These are phyloP conservation scores for Neltuma alba DNA, from an alignment of 306 rosid species.

Conservation along the genomic window DNA sequence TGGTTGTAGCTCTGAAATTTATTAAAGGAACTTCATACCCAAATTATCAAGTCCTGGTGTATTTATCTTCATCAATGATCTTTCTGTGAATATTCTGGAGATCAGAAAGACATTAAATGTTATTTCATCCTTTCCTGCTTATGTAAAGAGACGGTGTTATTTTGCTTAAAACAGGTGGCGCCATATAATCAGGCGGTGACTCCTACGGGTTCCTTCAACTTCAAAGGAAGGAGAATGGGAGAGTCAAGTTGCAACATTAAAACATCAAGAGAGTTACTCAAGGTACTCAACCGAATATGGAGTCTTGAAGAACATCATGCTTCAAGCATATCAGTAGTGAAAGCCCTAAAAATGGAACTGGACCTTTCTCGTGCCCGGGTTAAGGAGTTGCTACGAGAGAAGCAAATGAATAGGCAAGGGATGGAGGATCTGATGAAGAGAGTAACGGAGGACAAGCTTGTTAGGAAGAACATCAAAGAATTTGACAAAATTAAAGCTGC, in stretches of 20 bases:
- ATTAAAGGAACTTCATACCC: no score
- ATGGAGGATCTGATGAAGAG: slow-evolving; percentile 52
- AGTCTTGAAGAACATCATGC: slow-evolving; percentile 74
- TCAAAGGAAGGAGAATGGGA: slow-evolving; percentile 43
- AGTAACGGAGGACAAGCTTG: slow-evolving; percentile 41
- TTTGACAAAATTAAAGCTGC: slow-evolving; percentile 46
- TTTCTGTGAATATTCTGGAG: not conserved
- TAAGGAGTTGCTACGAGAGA: slow-evolving; percentile 56
- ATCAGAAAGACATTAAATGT: not conserved
- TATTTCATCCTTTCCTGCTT: slow-evolving; percentile 22
- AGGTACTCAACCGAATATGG: slow-evolving; percentile 67
- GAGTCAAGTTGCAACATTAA: slow-evolving; percentile 43
- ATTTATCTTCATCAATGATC: slow-evolving; percentile 23
- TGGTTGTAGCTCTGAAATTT: not conserved
- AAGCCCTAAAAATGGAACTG: slow-evolving; percentile 61
- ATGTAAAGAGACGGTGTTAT: slow-evolving; percentile 22
- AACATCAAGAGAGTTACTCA: slow-evolving; percentile 63
- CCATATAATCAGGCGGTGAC: slow-evolving; percentile 47
- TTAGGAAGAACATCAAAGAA: slow-evolving; percentile 46
- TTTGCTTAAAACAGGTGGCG: slow-evolving; percentile 49
- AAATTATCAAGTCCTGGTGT: no score
- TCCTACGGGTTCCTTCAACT: slow-evolving; percentile 48
- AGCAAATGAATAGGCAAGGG: slow-evolving; percentile 51
- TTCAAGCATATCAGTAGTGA: slow-evolving; percentile 51
- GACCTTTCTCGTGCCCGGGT: slow-evolving; percentile 44